Conservation (phyloP, 2,329 filamentous ascomycete species). For the Ophiocordyceps camponoti-rufipedis region DNA sequence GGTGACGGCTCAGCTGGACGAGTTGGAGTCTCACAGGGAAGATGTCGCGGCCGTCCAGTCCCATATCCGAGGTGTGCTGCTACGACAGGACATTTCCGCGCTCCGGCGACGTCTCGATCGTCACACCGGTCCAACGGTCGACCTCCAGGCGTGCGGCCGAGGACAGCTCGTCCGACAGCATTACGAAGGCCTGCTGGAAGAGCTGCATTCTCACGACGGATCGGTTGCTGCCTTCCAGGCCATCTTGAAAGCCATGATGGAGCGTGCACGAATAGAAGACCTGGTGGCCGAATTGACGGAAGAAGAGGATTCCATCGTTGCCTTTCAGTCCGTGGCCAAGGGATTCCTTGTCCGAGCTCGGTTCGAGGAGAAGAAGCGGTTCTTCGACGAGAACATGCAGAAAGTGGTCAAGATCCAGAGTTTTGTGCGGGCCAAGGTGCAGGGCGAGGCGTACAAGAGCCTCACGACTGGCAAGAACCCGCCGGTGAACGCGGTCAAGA, state of each 20-base stretch:
- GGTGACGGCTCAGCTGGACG: constrained; percentile 27
- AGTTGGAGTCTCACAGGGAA: constrained; percentile 25
- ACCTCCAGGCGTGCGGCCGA: constrained; percentile 48
- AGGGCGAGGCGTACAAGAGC: constrained; percentile 96
- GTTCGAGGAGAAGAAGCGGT: constrained; percentile 72
- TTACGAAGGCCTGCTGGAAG: constrained; percentile 44
- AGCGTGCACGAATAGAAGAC: constrained; percentile 55
- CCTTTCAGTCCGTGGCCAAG: constrained; percentile 56
- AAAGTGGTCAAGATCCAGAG: constrained; percentile 98
- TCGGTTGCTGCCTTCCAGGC: constrained; percentile 57
- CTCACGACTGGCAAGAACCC: constrained; percentile 92
- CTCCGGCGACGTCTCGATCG: constrained; percentile 37
- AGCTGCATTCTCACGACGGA: constrained; percentile 49
- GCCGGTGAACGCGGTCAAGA: constrained; percentile 90
- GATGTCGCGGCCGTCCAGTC: constrained; percentile 36
- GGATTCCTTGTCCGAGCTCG: constrained; percentile 54
- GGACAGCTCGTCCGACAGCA: constrained; percentile 46
- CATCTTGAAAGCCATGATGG: constrained; percentile 59
- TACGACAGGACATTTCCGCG: constrained; percentile 28
- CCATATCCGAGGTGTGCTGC: constrained; percentile 40
- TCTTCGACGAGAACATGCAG: constrained; percentile 93
- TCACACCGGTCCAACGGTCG: constrained; percentile 35
- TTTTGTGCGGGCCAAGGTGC: constrained; percentile 83
- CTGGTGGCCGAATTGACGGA: constrained; percentile 63
- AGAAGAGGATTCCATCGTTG: constrained; percentile 59